Evolutionary conservation across 208 protist species (phyloP).

Genomic region (Vickermania spadyakhi): DNA sequence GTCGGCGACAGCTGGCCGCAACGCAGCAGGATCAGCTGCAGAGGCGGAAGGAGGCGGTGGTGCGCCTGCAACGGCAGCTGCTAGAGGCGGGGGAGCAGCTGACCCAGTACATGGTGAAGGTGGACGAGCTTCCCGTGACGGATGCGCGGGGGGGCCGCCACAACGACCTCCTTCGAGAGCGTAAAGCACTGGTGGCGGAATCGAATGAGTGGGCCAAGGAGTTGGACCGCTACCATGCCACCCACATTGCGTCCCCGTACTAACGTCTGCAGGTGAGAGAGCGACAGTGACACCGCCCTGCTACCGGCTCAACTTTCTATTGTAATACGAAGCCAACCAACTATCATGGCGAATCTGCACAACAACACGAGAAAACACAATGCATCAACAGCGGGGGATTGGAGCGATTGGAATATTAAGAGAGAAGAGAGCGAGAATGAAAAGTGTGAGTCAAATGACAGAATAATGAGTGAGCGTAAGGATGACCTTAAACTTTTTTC

Average conservation of each 20-base stretch:
- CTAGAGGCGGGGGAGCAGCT: constrained; percentile 61
- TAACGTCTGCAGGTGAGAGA: too few relatives aligned
- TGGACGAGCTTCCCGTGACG: constrained; percentile 48
- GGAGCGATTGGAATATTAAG: too few relatives aligned
- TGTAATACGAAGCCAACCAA: too few relatives aligned
- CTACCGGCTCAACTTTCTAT: too few relatives aligned
- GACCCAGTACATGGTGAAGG: constrained; percentile 48
- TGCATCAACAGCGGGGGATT: too few relatives aligned
- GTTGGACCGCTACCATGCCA: neutral
- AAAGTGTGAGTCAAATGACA: too few relatives aligned
- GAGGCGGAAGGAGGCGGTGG: neutral
- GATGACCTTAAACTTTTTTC: neutral
- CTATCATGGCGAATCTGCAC: too few relatives aligned
- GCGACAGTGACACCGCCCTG: too few relatives aligned
- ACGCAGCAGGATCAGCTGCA: neutral
- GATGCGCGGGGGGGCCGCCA: constrained; percentile 7
- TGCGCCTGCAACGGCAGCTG: neutral
- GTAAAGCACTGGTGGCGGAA: constrained; percentile 27
- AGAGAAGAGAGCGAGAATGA: too few relatives aligned
- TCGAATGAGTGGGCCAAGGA: constrained; percentile 9
- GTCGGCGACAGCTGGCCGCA: too few relatives aligned
- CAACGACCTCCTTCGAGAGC: constrained; percentile 25
- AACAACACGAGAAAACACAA: too few relatives aligned
- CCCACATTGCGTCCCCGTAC: neutral
- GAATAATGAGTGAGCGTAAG: neutral